phyloP scores from a whole-genome alignment of 2,329 filamentous ascomycete genomes.

The Aspergillus novofumigatus region DNA sequence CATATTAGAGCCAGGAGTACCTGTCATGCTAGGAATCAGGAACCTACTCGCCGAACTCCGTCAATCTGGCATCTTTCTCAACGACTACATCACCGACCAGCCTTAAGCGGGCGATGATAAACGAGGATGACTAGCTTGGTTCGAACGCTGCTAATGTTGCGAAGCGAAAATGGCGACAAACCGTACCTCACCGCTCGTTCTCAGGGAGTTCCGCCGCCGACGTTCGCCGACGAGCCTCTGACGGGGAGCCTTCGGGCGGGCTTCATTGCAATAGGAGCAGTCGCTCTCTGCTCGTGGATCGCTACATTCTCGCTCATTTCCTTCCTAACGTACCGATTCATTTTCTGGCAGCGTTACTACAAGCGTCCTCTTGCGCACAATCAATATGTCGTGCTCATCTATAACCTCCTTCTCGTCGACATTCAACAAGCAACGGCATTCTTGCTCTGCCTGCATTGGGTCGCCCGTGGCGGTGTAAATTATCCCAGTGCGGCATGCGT shows the following conservation, averaged over 20 bases:
- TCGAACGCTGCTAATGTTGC: not conserved
- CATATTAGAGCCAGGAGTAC: not conserved
- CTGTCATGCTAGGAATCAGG: not conserved
- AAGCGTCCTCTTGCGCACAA: conserved; percentile 48
- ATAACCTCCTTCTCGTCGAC: conserved; percentile 49
- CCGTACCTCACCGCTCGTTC: not conserved
- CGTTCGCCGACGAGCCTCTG: conserved; percentile 6
- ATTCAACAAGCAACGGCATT: conserved; percentile 48
- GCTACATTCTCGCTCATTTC: conserved; percentile 29
- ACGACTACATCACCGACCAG: not conserved
- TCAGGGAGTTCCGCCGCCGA: not conserved
- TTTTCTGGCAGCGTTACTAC: conserved; percentile 48
- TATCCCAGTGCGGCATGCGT: conserved; percentile 45
- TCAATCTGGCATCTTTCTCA: not conserved
- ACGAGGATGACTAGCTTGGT: not conserved
- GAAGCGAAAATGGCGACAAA: not conserved
- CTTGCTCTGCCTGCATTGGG: conserved; percentile 44
- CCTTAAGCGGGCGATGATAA: not conserved
- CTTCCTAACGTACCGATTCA: conserved; percentile 48
- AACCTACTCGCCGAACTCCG: not conserved
- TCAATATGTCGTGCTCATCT: conserved; percentile 51
- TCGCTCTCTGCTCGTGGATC: conserved; percentile 41
- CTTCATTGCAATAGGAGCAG: conserved; percentile 44
- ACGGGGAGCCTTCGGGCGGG: conserved; percentile 33
- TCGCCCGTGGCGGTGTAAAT: conserved; percentile 38